These are phyloP conservation scores for Noccaea bulbosa DNA, from an alignment of 345 rosid species.

Conservation along the genomic window DNA sequence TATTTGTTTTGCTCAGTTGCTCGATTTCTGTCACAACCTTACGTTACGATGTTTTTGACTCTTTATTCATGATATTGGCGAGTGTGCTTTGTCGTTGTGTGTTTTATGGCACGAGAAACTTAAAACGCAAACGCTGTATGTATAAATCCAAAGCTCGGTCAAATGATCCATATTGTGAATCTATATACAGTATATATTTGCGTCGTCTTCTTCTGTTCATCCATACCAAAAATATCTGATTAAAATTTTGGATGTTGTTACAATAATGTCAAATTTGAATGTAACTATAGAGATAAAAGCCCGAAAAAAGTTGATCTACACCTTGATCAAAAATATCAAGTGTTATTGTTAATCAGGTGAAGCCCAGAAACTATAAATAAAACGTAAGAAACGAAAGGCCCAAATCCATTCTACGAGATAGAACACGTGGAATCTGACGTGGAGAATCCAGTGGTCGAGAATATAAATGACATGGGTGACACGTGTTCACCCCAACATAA, in stretches of 20 bases:
- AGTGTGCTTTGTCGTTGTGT: slow-evolving; percentile 22
- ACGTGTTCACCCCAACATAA: slow-evolving; percentile 16
- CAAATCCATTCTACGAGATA: not conserved
- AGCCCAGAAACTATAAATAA: slow-evolving; percentile 30
- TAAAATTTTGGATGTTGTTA: not conserved
- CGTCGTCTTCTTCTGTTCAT: not conserved
- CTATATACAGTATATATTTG: too few species aligned
- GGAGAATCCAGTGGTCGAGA: slow-evolving; percentile 12
- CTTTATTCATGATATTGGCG: not conserved
- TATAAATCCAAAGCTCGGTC: slow-evolving; percentile 19
- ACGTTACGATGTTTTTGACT: not conserved
- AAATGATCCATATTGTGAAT: slow-evolving; percentile 5
- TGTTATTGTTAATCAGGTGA: not conserved
- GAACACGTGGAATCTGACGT: slow-evolving; percentile 27
- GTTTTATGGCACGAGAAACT: slow-evolving; percentile 11
- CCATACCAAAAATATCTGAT: not conserved
- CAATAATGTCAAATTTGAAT: not conserved
- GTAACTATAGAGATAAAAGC: not conserved
- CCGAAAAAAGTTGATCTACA: not conserved
- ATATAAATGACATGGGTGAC: slow-evolving; percentile 11
- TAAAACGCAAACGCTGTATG: not conserved
- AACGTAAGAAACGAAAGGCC: slow-evolving; percentile 26
- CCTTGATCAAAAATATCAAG: not conserved
- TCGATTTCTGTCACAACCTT: slow-evolving; percentile 31
- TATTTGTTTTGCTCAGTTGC: slow-evolving; percentile 5